Conservation (phyloP, 2,329 filamentous ascomycete species). For the Fusarium cicatricum region DNA sequence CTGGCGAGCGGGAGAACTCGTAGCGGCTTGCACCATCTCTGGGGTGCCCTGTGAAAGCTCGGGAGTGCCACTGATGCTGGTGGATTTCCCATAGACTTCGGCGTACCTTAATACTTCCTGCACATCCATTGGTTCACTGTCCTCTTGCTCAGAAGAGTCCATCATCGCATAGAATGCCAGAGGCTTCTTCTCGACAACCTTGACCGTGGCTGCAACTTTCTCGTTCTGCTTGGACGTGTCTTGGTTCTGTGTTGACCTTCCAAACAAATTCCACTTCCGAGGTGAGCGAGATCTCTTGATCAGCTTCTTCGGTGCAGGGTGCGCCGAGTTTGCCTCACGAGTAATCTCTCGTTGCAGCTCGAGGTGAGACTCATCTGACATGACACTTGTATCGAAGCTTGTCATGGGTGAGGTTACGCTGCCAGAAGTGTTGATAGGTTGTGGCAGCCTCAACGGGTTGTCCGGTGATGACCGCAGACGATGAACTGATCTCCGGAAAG, state of each 20-base stretch:
- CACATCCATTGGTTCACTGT: constrained; percentile 51
- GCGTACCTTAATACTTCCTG: constrained; percentile 61
- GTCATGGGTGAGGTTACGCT: constrained; percentile 59
- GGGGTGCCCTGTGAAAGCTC: constrained; percentile 24
- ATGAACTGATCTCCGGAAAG: constrained; percentile 64
- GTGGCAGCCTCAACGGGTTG: constrained; percentile 57
- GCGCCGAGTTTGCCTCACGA: constrained; percentile 42
- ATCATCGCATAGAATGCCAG: constrained; percentile 69
- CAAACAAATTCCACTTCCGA: constrained; percentile 71
- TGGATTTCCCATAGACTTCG: constrained; percentile 46
- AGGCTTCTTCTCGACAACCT: constrained; percentile 58
- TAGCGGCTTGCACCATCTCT: constrained; percentile 24
- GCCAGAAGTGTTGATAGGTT: constrained; percentile 59
- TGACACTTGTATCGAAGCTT: constrained; percentile 64
- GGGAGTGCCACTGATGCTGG: constrained; percentile 23
- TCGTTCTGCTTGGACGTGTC: constrained; percentile 50
- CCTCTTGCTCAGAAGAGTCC: constrained; percentile 65
- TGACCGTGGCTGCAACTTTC: constrained; percentile 59
- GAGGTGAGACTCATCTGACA: constrained; percentile 64
- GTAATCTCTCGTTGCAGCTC: constrained; percentile 51
- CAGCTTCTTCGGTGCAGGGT: constrained; percentile 59
- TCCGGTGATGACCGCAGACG: constrained; percentile 57
- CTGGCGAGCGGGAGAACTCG: constrained; percentile 13
- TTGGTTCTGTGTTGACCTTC: constrained; percentile 58
- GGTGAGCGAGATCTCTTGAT: constrained; percentile 64